These are phyloP conservation scores for Fusarium haematococcum DNA, from an alignment of 2,329 filamentous ascomycete species.

Conservation along the genomic window DNA sequence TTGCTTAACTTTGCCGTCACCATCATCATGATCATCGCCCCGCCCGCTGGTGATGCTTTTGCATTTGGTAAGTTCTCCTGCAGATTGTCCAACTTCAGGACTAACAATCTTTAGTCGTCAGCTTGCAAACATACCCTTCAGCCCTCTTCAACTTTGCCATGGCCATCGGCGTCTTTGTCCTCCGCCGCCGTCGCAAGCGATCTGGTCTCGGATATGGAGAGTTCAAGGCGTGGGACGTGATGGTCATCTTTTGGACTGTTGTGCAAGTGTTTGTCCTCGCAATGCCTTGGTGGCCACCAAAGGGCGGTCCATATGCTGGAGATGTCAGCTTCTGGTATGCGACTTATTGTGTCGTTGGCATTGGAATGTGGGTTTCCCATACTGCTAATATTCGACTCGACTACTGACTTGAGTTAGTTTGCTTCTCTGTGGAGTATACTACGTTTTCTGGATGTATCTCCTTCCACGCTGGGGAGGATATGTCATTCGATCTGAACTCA, in stretches of 20 bases:
- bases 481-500: slow-evolving; percentile 47
- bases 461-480: slow-evolving; percentile 66
- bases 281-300: slow-evolving; percentile 76
- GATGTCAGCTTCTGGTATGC: slow-evolving; percentile 78
- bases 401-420: too few relatives aligned
- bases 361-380: too few relatives aligned
- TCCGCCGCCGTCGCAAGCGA: background rate
- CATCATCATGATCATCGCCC: background rate
- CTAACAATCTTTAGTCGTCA: background rate
- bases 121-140: background rate
- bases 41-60: background rate
- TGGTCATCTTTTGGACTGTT: background rate
- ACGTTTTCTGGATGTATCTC: slow-evolving; percentile 67
- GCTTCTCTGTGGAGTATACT: slow-evolving; percentile 65
- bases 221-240: background rate
- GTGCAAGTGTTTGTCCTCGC: slow-evolving; percentile 63
- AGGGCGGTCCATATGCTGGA: slow-evolving; percentile 65
- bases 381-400: too few relatives aligned
- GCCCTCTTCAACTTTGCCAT: background rate
- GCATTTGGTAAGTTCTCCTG: background rate
- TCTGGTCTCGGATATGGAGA: background rate
- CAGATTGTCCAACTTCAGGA: background rate
- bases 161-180: background rate
- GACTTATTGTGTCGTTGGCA: background rate
- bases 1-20: background rate